These are phyloP conservation scores for Talaromyces wortmannii DNA, from an alignment of 495 filamentous ascomycete species.

Conservation along the genomic window DNA sequence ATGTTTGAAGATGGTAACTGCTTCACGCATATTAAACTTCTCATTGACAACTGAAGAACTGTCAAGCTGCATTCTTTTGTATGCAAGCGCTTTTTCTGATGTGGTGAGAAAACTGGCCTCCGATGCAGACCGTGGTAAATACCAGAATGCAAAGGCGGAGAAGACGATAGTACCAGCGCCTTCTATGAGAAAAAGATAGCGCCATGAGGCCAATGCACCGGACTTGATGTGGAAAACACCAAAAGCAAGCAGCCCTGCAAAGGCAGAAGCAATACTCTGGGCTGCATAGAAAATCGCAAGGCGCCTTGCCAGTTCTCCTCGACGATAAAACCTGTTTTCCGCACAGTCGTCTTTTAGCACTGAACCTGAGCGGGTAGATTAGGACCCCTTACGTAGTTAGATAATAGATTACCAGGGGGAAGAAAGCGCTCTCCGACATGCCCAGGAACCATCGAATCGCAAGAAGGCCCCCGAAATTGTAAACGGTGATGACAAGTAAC, in stretches of 20 bases:
- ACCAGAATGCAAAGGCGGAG: constrained; percentile 50
- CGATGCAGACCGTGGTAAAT: constrained; percentile 48
- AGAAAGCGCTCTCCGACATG: constrained; percentile 29
- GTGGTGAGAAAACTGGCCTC: constrained; percentile 47
- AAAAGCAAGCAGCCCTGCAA: constrained; percentile 54
- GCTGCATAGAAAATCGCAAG: constrained; percentile 63
- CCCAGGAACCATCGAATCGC: constrained; percentile 30
- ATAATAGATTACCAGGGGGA: background rate
- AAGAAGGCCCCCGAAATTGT: constrained; percentile 22
- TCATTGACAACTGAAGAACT: constrained; percentile 56
- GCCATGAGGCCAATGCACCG: constrained; percentile 42
- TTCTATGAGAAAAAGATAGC: constrained; percentile 63
- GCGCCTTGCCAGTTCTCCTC: constrained; percentile 58
- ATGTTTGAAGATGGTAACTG: constrained; percentile 46
- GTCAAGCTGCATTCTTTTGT: constrained; percentile 55
- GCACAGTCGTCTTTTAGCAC: background rate
- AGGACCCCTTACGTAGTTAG: background rate
- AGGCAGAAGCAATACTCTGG: constrained; percentile 54
- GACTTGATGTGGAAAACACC: constrained; percentile 58
- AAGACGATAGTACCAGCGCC: constrained; percentile 48
- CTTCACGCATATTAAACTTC: constrained; percentile 48
- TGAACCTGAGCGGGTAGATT: background rate
- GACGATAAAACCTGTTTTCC: constrained; percentile 47
- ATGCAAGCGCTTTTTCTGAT: constrained; percentile 51
- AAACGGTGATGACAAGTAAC: constrained; percentile 12